phyloP scores from a whole-genome alignment of 2,329 filamentous ascomycete species.

The Ramularia collo-cygni region DNA sequence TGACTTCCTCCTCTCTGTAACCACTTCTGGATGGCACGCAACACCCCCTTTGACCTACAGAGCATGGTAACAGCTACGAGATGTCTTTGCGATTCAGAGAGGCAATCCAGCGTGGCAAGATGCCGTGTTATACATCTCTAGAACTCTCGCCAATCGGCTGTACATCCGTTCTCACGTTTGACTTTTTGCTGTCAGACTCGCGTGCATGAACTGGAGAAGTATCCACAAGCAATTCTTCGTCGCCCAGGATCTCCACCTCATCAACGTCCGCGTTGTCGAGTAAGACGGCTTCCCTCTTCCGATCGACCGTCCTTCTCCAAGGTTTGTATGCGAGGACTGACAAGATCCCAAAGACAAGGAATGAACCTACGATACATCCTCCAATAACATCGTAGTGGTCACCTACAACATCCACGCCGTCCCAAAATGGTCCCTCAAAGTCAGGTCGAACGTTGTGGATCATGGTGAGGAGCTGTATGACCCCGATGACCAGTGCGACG shows the following conservation, averaged over 20 bases:
- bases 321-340: conserved; percentile 71
- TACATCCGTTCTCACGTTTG: conserved; percentile 10
- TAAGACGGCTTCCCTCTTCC: conserved; percentile 5
- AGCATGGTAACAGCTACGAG: too few relatives aligned
- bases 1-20: too few relatives aligned
- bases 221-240: conserved; percentile 8
- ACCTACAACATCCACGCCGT: conserved; percentile 67
- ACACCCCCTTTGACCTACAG: too few relatives aligned
- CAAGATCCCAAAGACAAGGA: conserved; percentile 67
- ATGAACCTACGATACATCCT: conserved; percentile 77
- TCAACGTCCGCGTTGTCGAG: conserved; percentile 5
- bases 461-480: conserved; percentile 75
- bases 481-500: conserved; percentile 78
- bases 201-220: conserved; percentile 6
- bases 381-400: conserved; percentile 84
- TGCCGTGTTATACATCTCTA: not conserved
- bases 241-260: conserved; percentile 9
- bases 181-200: conserved; percentile 5
- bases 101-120: too few relatives aligned
- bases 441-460: conserved; percentile 64
- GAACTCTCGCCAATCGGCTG: conserved; percentile 11
- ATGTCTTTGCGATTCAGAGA: too few relatives aligned
- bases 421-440: conserved; percentile 77
- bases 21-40: too few relatives aligned
- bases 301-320: conserved; percentile 61